These are phyloP conservation scores for Gaertneriomyces semiglobifer DNA, from an alignment of 192 early-diverging fungal genomes.

Conservation along the genomic window DNA sequence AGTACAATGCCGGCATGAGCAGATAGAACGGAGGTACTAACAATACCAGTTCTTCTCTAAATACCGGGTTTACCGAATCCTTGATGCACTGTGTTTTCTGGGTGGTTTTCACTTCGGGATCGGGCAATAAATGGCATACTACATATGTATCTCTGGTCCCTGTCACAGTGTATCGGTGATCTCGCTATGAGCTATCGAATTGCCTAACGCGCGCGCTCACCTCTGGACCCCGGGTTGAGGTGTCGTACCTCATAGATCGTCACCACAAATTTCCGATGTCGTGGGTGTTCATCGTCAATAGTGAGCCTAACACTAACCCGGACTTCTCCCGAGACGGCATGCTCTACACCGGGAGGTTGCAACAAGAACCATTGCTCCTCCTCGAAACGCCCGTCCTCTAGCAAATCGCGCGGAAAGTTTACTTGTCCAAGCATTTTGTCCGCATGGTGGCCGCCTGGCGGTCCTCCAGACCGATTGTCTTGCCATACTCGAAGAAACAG, in stretches of 20 bases:
- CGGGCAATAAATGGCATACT: slow-evolving; percentile 24
- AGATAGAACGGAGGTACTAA: not conserved
- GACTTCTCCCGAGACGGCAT: slow-evolving; percentile 3
- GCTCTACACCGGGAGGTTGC: slow-evolving; percentile 5
- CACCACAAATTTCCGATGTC: not conserved
- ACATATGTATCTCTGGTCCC: slow-evolving; percentile 18
- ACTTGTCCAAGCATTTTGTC: slow-evolving; percentile 22
- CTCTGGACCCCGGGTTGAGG: not conserved
- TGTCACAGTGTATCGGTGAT: not conserved
- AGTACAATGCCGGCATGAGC: not conserved
- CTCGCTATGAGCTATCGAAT: not conserved
- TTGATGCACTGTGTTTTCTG: slow-evolving; percentile 8
- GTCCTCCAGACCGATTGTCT: slow-evolving; percentile 3
- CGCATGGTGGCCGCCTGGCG: not conserved
- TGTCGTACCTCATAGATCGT: not conserved
- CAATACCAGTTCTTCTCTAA: slow-evolving; percentile 13
- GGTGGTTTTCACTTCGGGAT: slow-evolving; percentile 21
- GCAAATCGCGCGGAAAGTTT: slow-evolving; percentile 23
- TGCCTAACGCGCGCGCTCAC: not conserved
- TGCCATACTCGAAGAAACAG: slow-evolving; percentile 18
- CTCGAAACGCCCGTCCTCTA: slow-evolving; percentile 31
- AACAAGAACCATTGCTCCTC: slow-evolving; percentile 25
- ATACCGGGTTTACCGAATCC: slow-evolving; percentile 5
- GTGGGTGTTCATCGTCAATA: not conserved
- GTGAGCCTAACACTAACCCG: not conserved